These are phyloP conservation scores for Hanseniaspora uvarum DNA, from an alignment of 1,139 yeast genomes.

Conservation along the genomic window DNA sequence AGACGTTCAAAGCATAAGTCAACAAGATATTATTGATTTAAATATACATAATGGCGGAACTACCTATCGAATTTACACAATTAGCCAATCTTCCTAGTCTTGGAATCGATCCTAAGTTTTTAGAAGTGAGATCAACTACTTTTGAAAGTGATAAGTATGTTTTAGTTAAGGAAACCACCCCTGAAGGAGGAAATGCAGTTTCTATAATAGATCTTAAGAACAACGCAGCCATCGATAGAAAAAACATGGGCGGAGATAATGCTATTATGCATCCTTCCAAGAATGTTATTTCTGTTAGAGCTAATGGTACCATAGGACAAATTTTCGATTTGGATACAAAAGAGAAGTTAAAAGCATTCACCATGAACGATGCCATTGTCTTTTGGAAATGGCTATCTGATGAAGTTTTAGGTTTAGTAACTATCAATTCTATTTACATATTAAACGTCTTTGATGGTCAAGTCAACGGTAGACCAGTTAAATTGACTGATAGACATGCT, in stretches of 20 bases:
- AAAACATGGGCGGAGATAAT: constrained; percentile 94
- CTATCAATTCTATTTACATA: constrained; percentile 60
- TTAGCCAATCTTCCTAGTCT: constrained; percentile 74
- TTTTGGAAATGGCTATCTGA: constrained; percentile 91
- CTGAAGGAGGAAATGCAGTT: constrained; percentile 58
- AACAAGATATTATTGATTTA: too few relatives aligned
- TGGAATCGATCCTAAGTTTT: constrained; percentile 73
- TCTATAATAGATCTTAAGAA: constrained; percentile 81
- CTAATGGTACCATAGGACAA: constrained; percentile 92
- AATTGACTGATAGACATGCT: constrained; percentile 75
- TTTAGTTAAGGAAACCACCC: constrained; percentile 63
- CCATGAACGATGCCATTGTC: constrained; percentile 77
- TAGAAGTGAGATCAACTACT: constrained; percentile 89
- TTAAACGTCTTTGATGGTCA: constrained; percentile 82
- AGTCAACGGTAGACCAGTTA: constrained; percentile 62
- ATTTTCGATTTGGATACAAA: constrained; percentile 81
- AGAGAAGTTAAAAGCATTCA: constrained; percentile 80
- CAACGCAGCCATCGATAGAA: constrained; percentile 64
- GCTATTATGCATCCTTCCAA: constrained; percentile 92
- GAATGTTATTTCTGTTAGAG: constrained; percentile 83
- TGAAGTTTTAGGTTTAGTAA: constrained; percentile 69
- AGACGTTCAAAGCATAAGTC: not conserved
- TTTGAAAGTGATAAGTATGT: constrained; percentile 86
- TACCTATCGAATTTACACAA: constrained; percentile 95
- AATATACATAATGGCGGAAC: constrained; percentile 35